phyloP scores from a whole-genome alignment of 2,329 filamentous ascomycete species.

The Penicillium sp. region DNA sequence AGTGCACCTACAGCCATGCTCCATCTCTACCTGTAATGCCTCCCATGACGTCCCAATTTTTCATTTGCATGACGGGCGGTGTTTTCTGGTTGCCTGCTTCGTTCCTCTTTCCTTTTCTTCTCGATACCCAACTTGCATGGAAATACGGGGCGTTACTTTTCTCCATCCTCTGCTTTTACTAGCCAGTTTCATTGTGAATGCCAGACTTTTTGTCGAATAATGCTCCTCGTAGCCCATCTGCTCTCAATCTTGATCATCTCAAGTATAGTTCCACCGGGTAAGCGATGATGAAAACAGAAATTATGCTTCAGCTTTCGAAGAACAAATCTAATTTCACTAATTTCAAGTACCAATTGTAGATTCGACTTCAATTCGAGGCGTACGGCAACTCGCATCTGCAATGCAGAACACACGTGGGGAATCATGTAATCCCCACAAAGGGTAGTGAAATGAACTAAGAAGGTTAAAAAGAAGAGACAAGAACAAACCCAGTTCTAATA shows the following conservation, averaged over 20 bases:
- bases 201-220: not conserved
- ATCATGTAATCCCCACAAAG: conserved; percentile 13
- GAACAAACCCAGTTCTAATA: conserved; percentile 30
- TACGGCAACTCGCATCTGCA: conserved; percentile 27
- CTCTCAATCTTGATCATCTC: not conserved
- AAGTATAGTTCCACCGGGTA: too few relatives aligned
- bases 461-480: conserved; percentile 20
- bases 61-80: conserved; percentile 27
- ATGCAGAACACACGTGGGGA: conserved; percentile 29
- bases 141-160: conserved; percentile 20
- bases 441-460: conserved; percentile 21
- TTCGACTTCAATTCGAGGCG: conserved; percentile 7
- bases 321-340: too few relatives aligned
- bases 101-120: conserved; percentile 11
- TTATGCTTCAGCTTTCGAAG: too few relatives aligned
- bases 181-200: not conserved
- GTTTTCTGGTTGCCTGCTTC: conserved; percentile 19
- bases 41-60: conserved; percentile 7
- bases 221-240: not conserved
- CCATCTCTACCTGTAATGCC: conserved; percentile 51
- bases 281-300: not conserved
- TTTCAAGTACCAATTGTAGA: not conserved
- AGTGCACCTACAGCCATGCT: conserved; percentile 48
- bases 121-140: conserved; percentile 33
- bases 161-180: not conserved